Evolutionary conservation across 257 asterid genomes (phyloP).

Genomic region (Paulownia fortunei): DNA sequence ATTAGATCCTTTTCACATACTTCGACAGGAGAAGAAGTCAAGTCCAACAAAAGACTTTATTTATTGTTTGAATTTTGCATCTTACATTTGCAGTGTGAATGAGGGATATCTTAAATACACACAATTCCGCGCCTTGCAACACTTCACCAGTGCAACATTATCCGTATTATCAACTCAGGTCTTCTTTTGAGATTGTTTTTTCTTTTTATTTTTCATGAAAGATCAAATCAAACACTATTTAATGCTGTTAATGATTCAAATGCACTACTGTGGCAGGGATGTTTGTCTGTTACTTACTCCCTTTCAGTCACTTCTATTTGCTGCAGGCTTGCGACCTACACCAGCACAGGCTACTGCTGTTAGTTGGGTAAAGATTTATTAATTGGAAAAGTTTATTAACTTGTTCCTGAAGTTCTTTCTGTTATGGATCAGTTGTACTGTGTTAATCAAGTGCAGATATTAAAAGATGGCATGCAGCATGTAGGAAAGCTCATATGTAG

Average conservation of each 20-base stretch:
- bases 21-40: conserved; percentile 10
- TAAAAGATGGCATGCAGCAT: conserved; percentile 98
- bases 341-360: conserved; percentile 99
- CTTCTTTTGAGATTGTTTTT: conserved; percentile 41
- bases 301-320: conserved; percentile 92
- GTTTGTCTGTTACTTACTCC: conserved; percentile 51
- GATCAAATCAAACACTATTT: background rate
- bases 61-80: conserved; percentile 7
- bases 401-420: background rate
- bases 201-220: background rate
- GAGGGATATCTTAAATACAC: conserved; percentile 98
- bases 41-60: background rate
- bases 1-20: conserved; percentile 12
- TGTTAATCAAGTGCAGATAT: conserved; percentile 56
- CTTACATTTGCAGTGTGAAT: conserved; percentile 71
- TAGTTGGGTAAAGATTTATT: conserved; percentile 77
- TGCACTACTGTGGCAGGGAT: conserved; percentile 23
- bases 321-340: conserved; percentile 99
- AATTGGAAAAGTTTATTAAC: conserved; percentile 22
- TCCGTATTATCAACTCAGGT: conserved; percentile 99
- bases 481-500: conserved; percentile 94
- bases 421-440: conserved; percentile 20
- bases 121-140: conserved; percentile 93
- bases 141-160: conserved; percentile 89
- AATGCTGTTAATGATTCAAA: conserved; percentile 20